Evolutionary conservation across 2,329 filamentous ascomycete genomes (phyloP).

Genomic region (Claviceps sp.): DNA sequence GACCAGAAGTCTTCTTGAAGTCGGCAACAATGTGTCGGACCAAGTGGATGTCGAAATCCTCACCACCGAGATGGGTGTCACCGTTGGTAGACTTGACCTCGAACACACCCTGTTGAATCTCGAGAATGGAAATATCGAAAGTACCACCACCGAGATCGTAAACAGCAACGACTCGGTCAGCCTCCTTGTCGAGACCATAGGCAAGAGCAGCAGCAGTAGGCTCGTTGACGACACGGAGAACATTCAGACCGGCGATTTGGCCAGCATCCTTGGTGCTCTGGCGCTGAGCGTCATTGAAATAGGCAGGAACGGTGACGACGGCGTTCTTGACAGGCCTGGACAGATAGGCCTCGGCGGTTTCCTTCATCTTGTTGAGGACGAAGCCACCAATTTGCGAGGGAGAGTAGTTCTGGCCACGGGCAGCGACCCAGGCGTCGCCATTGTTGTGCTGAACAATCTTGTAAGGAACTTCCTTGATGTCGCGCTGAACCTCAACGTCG

Average conservation of each 20-base stretch:
- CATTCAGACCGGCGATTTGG: slow-evolving; percentile 90
- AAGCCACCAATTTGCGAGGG: slow-evolving; percentile 98
- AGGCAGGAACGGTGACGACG: slow-evolving; percentile 91
- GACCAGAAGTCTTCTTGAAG: slow-evolving; percentile 91
- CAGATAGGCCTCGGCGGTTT: slow-evolving; percentile 89
- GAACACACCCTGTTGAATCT: slow-evolving; percentile 96
- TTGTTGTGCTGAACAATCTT: slow-evolving; percentile 97
- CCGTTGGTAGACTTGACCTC: slow-evolving; percentile 99
- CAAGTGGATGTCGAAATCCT: slow-evolving; percentile 92
- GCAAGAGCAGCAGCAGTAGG: slow-evolving; percentile 90
- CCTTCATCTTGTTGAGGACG: slow-evolving; percentile 97
- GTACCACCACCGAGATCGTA: slow-evolving; percentile 98
- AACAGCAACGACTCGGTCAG: slow-evolving; percentile 79
- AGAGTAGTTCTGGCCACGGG: slow-evolving; percentile 89
- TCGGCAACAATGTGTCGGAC: slow-evolving; percentile 87
- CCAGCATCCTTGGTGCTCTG: slow-evolving; percentile 97
- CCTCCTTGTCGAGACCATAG: slow-evolving; percentile 91
- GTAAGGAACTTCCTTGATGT: slow-evolving; percentile 95
- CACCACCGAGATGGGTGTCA: slow-evolving; percentile 95
- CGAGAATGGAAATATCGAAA: slow-evolving; percentile 95
- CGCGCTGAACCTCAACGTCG: slow-evolving; percentile 85
- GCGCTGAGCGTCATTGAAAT: slow-evolving; percentile 98
- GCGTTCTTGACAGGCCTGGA: slow-evolving; percentile 88
- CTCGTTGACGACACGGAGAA: slow-evolving; percentile 96
- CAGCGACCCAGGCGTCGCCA: slow-evolving; percentile 91